Evolutionary conservation across 768 basidiomycete species (phyloP).

Genomic region (Gloeopeniophorella convolvens): DNA sequence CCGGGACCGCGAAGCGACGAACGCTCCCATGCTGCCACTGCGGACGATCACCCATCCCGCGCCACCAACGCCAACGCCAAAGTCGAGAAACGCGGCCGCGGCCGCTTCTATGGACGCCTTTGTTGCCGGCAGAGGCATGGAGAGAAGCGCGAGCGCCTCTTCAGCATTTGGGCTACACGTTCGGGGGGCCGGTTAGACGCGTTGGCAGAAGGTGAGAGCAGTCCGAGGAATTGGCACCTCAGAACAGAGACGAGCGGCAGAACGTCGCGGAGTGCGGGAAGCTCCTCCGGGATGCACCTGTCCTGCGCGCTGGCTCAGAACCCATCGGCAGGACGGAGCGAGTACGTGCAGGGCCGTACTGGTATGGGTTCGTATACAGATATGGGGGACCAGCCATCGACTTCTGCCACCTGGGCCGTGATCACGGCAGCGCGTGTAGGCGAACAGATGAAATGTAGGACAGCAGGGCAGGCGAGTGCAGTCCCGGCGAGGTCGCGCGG

Average conservation of each 20-base stretch:
- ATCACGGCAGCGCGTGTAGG: constrained; percentile 64
- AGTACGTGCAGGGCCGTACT: constrained; percentile 34
- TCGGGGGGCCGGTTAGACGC: background rate
- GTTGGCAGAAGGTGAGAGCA: background rate
- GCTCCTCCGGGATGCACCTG: constrained; percentile 72
- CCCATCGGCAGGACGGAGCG: background rate
- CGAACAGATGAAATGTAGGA: constrained; percentile 82
- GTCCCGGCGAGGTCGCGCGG: constrained; percentile 61
- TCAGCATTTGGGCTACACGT: constrained; percentile 69
- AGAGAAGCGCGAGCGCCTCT: constrained; percentile 68
- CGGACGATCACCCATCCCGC: constrained; percentile 66
- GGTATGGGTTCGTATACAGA: constrained; percentile 86
- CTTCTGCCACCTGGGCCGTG: constrained; percentile 50
- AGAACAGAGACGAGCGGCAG: constrained; percentile 58
- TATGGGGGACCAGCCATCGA: constrained; percentile 55
- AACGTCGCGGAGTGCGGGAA: constrained; percentile 56
- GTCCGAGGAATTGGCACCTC: constrained; percentile 39
- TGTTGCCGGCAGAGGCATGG: constrained; percentile 42
- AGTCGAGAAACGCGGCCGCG: constrained; percentile 50
- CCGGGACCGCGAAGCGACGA: constrained; percentile 40
- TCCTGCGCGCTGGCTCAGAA: constrained; percentile 38
- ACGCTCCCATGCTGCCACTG: constrained; percentile 67
- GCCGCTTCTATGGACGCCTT: constrained; percentile 58
- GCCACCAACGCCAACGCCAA: constrained; percentile 47
- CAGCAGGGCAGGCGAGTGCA: constrained; percentile 41